Percentiles rank a stretch among this genome's conserved stretches.
These are phyloP conservation scores for Plantago elongata DNA, from an alignment of 257 asterid species.

Conservation along the genomic window DNA sequence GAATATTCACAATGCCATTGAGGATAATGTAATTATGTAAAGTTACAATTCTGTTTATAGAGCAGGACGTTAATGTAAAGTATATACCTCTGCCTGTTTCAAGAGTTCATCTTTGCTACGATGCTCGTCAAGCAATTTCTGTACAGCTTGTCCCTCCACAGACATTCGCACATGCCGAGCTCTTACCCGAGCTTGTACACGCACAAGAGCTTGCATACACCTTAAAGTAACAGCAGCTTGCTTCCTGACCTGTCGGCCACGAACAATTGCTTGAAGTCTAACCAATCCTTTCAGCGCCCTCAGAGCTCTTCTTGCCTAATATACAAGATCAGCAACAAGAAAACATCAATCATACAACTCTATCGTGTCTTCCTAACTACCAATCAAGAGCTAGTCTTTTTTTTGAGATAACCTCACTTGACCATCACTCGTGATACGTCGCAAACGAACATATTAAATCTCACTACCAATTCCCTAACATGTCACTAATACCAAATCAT, in stretches of 20 bases:
- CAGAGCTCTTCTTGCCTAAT: slow-evolving; percentile 86
- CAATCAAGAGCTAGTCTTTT: too few species aligned
- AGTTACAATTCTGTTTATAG: neutral
- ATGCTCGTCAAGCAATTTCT: slow-evolving; percentile 58
- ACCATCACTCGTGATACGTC: too few species aligned
- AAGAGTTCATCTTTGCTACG: slow-evolving; percentile 44
- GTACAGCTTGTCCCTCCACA: slow-evolving; percentile 83
- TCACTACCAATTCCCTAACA: neutral
- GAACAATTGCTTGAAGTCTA: slow-evolving; percentile 89
- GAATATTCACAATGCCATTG: neutral
- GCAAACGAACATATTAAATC: too few species aligned
- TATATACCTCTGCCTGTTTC: slow-evolving; percentile 77
- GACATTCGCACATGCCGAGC: slow-evolving; percentile 90
- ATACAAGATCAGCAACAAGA: neutral
- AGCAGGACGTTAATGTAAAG: neutral
- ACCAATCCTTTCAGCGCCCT: slow-evolving; percentile 92
- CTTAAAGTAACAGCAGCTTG: slow-evolving; percentile 92
- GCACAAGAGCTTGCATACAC: slow-evolving; percentile 98
- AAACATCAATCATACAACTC: too few species aligned
- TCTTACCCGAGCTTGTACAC: slow-evolving; percentile 93
- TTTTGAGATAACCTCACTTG: too few species aligned
- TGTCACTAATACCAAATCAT: too few species aligned
- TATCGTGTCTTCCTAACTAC: too few species aligned
- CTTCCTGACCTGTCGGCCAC: slow-evolving; percentile 86
- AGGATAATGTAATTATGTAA: neutral